Evolutionary conservation across 768 basidiomycete species (phyloP).

Genomic region (Paxillus ammoniavirescens): DNA sequence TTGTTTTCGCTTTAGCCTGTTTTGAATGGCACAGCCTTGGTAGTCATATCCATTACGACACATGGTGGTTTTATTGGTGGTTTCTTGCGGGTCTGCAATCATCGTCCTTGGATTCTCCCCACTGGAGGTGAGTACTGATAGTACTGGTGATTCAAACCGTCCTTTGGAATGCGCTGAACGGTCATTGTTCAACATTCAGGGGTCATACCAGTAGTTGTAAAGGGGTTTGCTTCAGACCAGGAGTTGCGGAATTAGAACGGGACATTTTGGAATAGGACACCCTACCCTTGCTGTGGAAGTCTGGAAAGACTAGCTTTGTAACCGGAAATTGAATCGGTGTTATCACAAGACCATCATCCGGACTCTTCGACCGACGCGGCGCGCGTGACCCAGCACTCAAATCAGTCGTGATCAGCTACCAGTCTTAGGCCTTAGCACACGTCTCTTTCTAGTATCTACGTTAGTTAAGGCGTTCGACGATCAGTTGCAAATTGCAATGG

Average conservation of each 20-base stretch:
- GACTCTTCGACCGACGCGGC: too few species aligned
- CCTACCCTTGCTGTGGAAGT: too few species aligned
- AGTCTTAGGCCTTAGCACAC: too few species aligned
- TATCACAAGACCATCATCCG: too few species aligned
- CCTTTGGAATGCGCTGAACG: not conserved
- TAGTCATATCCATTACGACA: conserved; percentile 65
- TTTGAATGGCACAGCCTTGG: not conserved
- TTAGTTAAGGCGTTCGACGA: too few species aligned
- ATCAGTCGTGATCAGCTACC: too few species aligned
- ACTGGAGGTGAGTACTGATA: conserved; percentile 58
- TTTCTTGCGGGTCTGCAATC: conserved; percentile 47
- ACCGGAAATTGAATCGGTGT: too few species aligned
- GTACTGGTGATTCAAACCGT: too few species aligned
- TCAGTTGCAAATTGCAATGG: too few species aligned
- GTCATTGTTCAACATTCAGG: conserved; percentile 7
- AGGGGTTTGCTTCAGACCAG: not conserved
- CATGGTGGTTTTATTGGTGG: conserved; percentile 64
- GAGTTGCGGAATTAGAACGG: conserved; percentile 1
- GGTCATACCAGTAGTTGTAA: conserved; percentile 26
- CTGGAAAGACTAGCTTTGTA: too few species aligned
- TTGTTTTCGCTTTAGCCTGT: not conserved
- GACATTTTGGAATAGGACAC: not conserved
- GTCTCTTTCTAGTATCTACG: too few species aligned
- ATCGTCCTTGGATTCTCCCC: conserved; percentile 44
- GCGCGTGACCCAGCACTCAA: too few species aligned